These are phyloP conservation scores for Podaxis carcinomalis DNA, from an alignment of 768 basidiomycete genomes.

Conservation along the genomic window DNA sequence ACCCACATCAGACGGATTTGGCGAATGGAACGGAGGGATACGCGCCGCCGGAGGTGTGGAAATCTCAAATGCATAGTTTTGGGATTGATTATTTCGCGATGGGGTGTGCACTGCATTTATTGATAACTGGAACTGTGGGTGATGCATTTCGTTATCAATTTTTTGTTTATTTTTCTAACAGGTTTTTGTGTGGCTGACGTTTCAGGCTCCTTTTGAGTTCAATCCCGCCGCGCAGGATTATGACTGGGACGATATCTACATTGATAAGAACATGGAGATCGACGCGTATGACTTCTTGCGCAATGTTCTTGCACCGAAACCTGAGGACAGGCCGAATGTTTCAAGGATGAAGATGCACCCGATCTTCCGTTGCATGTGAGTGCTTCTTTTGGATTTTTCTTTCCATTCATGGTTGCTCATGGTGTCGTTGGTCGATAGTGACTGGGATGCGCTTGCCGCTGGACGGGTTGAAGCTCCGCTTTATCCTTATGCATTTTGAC, in stretches of 20 bases:
- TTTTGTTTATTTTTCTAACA: background rate
- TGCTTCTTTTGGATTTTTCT: background rate
- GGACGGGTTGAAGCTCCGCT: background rate
- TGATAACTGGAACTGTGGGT: constrained; percentile 4
- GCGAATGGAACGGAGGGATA: constrained; percentile 9
- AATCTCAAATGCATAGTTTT: constrained; percentile 7
- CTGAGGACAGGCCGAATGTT: background rate
- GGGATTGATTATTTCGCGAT: constrained; percentile 10
- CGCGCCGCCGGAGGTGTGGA: constrained; percentile 8
- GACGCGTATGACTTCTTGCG: constrained; percentile 7
- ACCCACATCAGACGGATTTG: constrained; percentile 9
- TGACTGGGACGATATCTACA: background rate
- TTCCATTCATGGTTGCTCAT: background rate
- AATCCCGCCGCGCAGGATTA: background rate
- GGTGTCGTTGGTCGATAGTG: background rate
- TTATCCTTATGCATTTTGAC: background rate
- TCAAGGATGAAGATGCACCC: constrained; percentile 9
- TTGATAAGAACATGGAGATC: constrained; percentile 5
- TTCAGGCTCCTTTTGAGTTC: constrained; percentile 6
- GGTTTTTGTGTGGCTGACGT: background rate
- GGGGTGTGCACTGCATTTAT: constrained; percentile 7
- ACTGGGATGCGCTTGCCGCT: constrained; percentile 4
- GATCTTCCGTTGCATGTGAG: constrained; percentile 3
- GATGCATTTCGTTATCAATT: background rate
- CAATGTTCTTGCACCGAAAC: constrained; percentile 1